Evolutionary conservation across 2,329 filamentous ascomycete genomes (phyloP), one percentile per base, ranked within the genome.

Genomic region (Botrytis deweyae): DNA sequence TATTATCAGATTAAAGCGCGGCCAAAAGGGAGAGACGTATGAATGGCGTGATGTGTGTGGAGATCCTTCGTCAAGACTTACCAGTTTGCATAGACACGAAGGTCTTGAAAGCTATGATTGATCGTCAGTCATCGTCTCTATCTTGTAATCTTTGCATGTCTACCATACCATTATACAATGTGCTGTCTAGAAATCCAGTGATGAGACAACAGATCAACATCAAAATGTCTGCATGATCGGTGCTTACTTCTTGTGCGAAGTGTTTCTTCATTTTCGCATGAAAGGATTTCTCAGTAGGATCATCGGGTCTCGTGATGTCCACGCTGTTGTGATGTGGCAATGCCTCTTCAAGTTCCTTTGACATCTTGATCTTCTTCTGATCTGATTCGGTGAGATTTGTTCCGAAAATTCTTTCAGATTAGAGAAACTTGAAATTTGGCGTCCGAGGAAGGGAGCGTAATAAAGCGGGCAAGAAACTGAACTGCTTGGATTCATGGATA

Each of bases 131-230:
- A 58, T n/a, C 29, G n/a, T 58, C 20, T 20, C 12, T 55, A 38
- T 6, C 40, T 55, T 25, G 8, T 7, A 38, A 14, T n/a, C 22
- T 29, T 36, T 58, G 14, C n/a, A 20, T 18, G 40, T 49, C 20
- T 55, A 58, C n/a, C n/a, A 29, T 72, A 74, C 73, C 70, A 55
- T 72, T 72, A 61, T 74, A 74, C 33, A 74, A 18, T 10, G 91
- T 89, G 82, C 91, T 93, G 82, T 95, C 93, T 12, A 94, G 86
- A 20, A 95, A 84, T 6, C 93, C 93, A 0, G 93, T 95, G 80
- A 94, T 91, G 76, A 93, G 83, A 81, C 94, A 95, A 82, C 91
- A 93, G 46, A 88, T 83, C 6, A 95, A 84, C 49, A 95, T 46
- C 7, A 72, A 36, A 67, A 74, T 44, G 44, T 72, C 40, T 29